These are phyloP conservation scores for Adansonia gregorii DNA, from an alignment of 441 rosid genomes.

Conservation along the genomic window DNA sequence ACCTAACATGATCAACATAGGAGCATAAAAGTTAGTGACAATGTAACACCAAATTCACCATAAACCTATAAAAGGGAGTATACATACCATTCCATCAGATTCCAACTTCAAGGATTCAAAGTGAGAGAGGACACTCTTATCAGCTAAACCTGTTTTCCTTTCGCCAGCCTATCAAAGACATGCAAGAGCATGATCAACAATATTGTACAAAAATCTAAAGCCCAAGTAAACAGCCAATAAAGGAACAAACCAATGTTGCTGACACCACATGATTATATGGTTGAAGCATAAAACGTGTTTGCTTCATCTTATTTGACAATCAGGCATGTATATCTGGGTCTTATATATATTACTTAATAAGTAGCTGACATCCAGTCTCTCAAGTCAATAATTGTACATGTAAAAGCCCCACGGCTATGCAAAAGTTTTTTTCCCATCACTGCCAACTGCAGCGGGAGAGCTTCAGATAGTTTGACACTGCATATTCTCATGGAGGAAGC, in stretches of 20 bases:
- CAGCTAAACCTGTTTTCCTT: constrained; percentile 84
- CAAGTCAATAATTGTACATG: not conserved
- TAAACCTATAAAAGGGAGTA: constrained; percentile 16
- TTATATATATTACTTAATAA: not conserved
- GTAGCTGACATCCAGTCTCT: constrained; percentile 8
- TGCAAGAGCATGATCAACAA: constrained; percentile 19
- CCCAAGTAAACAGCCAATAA: not conserved
- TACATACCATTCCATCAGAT: constrained; percentile 58
- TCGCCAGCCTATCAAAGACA: constrained; percentile 57
- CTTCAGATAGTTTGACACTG: not conserved
- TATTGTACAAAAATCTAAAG: not conserved
- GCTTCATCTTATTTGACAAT: constrained; percentile 12
- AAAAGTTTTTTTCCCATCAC: constrained; percentile 17
- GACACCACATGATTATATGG: not conserved
- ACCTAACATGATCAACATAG: constrained; percentile 49
- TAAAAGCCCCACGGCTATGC: not conserved
- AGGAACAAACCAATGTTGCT: not conserved
- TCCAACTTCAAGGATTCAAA: constrained; percentile 73
- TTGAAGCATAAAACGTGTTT: constrained; percentile 5
- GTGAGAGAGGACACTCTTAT: constrained; percentile 71
- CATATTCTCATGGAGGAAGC: not conserved
- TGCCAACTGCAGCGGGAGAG: constrained; percentile 1
- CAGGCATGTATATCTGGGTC: not conserved
- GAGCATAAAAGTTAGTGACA: constrained; percentile 32
- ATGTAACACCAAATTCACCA: constrained; percentile 23